These are phyloP conservation scores for Boletus edulis DNA, from an alignment of 768 basidiomycete species.

Conservation along the genomic window DNA sequence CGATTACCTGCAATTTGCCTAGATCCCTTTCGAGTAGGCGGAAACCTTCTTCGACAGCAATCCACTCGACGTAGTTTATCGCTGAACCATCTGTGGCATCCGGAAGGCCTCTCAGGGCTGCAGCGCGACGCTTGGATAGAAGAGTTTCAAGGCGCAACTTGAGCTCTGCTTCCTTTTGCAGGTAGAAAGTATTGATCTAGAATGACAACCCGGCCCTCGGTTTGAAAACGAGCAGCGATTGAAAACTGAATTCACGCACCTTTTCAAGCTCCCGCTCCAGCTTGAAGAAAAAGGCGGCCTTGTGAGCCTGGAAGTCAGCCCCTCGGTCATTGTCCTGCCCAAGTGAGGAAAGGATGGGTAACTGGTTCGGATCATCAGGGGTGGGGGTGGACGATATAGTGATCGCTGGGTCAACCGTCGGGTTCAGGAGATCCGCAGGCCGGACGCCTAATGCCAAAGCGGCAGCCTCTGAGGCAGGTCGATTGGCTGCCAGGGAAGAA, in stretches of 20 bases:
- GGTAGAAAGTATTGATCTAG: conserved; percentile 97
- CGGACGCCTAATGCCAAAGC: conserved; percentile 80
- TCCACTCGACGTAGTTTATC: conserved; percentile 80
- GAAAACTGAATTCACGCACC: conserved; percentile 42
- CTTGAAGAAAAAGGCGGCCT: conserved; percentile 98
- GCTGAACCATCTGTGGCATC: conserved; percentile 60
- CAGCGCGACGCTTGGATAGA: conserved; percentile 88
- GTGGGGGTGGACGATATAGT: conserved; percentile 22
- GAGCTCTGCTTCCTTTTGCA: conserved; percentile 95
- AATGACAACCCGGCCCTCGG: background rate
- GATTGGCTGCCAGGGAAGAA: conserved; percentile 87
- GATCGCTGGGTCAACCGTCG: conserved; percentile 33
- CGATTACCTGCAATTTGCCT: conserved; percentile 83
- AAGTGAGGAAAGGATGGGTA: conserved; percentile 59
- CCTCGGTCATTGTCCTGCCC: conserved; percentile 72
- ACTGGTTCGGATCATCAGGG: conserved; percentile 43
- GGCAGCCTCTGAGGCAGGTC: conserved; percentile 88
- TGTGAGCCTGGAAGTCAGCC: conserved; percentile 89
- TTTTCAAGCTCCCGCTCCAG: conserved; percentile 97
- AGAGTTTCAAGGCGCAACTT: conserved; percentile 89
- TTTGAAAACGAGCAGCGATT: conserved; percentile 2
- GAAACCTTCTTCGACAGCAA: conserved; percentile 95
- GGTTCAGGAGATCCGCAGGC: conserved; percentile 51
- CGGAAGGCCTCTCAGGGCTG: conserved; percentile 69
- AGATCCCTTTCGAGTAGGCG: conserved; percentile 91